Evolutionary conservation across 352 stramenopile species (phyloP).

Genomic region (Plasmopara halstedii): DNA sequence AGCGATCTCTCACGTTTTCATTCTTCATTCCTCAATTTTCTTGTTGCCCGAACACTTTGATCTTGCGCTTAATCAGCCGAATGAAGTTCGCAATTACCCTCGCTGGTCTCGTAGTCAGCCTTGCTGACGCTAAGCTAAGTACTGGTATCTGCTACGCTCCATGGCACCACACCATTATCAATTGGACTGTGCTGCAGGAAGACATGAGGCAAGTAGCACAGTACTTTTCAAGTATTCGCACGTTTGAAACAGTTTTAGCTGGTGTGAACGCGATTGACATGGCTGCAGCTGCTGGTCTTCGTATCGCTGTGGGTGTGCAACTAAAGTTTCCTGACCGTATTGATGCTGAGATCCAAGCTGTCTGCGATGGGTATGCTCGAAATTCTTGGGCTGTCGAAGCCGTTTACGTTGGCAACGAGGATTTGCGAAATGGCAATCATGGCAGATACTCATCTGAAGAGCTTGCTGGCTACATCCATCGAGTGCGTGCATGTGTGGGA

Average conservation of each 20-base stretch:
- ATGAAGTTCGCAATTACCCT: not conserved
- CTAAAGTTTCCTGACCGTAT: conserved; percentile 26
- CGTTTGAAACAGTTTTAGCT: conserved; percentile 45
- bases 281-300: conserved; percentile 30
- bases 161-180: conserved; percentile 44
- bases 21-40: too few species aligned
- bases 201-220: conserved; percentile 30
- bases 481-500: conserved; percentile 1
- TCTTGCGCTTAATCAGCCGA: too few species aligned
- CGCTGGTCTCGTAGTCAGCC: not conserved
- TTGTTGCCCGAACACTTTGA: too few species aligned
- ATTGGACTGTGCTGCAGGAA: conserved; percentile 21
- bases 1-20: too few species aligned
- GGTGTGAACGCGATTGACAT: conserved; percentile 40
- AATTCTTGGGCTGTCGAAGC: conserved; percentile 34
- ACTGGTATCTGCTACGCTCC: conserved; percentile 45
- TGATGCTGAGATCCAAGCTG: conserved; percentile 41
- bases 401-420: conserved; percentile 66
- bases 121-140: conserved; percentile 2
- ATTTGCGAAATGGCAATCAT: conserved; percentile 39
- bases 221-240: conserved; percentile 51
- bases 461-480: conserved; percentile 25
- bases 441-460: conserved; percentile 23
- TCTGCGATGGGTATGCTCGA: conserved; percentile 31
- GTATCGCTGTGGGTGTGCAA: conserved; percentile 51